A percentile compares a stretch with the other conserved stretches of the same genome.
phyloP scores from a whole-genome alignment of 495 filamentous ascomycete species.

The Trichoderma erinaceum region DNA sequence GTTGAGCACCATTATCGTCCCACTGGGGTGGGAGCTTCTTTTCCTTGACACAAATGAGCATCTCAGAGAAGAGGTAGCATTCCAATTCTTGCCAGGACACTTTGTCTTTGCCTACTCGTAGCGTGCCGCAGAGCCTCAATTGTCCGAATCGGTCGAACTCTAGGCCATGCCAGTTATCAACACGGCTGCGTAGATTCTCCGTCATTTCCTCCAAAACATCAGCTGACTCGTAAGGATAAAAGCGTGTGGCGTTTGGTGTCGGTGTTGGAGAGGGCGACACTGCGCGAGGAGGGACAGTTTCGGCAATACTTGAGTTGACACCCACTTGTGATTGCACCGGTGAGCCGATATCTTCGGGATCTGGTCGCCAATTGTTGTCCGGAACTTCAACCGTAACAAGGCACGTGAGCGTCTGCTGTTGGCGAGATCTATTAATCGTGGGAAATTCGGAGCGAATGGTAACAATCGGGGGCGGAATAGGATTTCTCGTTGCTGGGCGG shows the following conservation, averaged over 20 bases:
- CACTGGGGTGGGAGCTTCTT: slow-evolving; percentile 66
- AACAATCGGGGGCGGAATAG: slow-evolving; percentile 84
- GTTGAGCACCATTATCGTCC: slow-evolving; percentile 55
- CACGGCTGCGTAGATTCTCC: slow-evolving; percentile 73
- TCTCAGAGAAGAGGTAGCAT: slow-evolving; percentile 95
- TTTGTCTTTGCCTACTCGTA: slow-evolving; percentile 93
- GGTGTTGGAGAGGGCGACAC: slow-evolving; percentile 41
- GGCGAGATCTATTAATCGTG: slow-evolving; percentile 82
- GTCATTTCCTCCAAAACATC: slow-evolving; percentile 80
- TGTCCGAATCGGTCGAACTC: slow-evolving; percentile 93
- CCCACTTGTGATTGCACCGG: slow-evolving; percentile 45
- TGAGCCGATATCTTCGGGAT: slow-evolving; percentile 72
- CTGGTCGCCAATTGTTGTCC: slow-evolving; percentile 84
- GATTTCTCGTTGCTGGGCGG: slow-evolving; percentile 69
- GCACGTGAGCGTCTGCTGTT: slow-evolving; percentile 93
- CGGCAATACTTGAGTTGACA: slow-evolving; percentile 19
- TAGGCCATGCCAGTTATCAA: slow-evolving; percentile 99
- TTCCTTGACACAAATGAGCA: slow-evolving; percentile 99
- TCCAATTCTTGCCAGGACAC: slow-evolving; percentile 97
- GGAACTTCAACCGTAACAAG: slow-evolving; percentile 91
- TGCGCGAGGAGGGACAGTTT: slow-evolving; percentile 37
- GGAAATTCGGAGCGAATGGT: slow-evolving; percentile 96
- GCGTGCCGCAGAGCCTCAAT: slow-evolving; percentile 81
- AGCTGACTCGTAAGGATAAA: slow-evolving; percentile 52
- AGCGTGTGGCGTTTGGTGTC: slow-evolving; percentile 32